Evolutionary conservation across 177 flowering plant genomes (phyloP).

Genomic region (Vitis hybrid): DNA sequence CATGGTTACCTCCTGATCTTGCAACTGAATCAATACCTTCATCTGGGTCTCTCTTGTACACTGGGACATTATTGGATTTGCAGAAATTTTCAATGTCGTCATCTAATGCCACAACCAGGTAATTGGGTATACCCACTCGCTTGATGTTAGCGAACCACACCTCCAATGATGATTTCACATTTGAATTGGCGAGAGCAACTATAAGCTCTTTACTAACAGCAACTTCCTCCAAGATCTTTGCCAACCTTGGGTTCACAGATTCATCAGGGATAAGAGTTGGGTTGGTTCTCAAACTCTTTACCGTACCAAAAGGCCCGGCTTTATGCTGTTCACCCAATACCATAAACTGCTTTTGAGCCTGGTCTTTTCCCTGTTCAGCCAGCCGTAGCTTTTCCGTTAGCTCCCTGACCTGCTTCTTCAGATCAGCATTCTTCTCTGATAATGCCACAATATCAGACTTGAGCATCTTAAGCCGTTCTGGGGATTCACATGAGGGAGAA

Average conservation of each 20-base stretch:
- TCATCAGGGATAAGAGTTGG: slow-evolving; percentile 70
- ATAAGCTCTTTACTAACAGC: slow-evolving; percentile 69
- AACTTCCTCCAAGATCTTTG: slow-evolving; percentile 57
- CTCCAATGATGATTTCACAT: slow-evolving; percentile 66
- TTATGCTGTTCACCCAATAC: slow-evolving; percentile 52
- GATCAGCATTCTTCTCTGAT: slow-evolving; percentile 51
- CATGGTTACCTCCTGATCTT: slow-evolving; percentile 72
- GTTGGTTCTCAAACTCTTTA: slow-evolving; percentile 69
- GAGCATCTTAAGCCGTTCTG: slow-evolving; percentile 44
- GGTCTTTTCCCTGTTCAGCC: slow-evolving; percentile 56
- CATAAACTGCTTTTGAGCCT: slow-evolving; percentile 53
- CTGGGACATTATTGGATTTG: slow-evolving; percentile 59
- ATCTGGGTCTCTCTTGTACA: slow-evolving; percentile 76
- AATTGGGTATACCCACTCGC: slow-evolving; percentile 67
- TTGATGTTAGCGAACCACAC: slow-evolving; percentile 71
- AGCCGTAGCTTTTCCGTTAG: slow-evolving; percentile 53
- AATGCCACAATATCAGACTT: slow-evolving; percentile 41
- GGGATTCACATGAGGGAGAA: slow-evolving; percentile 50
- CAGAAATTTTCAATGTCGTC: slow-evolving; percentile 58
- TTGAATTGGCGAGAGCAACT: slow-evolving; percentile 71
- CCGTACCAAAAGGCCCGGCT: slow-evolving; percentile 81
- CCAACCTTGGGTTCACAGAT: slow-evolving; percentile 72
- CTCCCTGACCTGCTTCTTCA: slow-evolving; percentile 69
- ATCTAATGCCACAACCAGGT: slow-evolving; percentile 80
- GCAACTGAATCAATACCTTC: slow-evolving; percentile 60